These are phyloP conservation scores for Lipomyces oligophaga DNA, from an alignment of 805 yeast species.

Conservation along the genomic window DNA sequence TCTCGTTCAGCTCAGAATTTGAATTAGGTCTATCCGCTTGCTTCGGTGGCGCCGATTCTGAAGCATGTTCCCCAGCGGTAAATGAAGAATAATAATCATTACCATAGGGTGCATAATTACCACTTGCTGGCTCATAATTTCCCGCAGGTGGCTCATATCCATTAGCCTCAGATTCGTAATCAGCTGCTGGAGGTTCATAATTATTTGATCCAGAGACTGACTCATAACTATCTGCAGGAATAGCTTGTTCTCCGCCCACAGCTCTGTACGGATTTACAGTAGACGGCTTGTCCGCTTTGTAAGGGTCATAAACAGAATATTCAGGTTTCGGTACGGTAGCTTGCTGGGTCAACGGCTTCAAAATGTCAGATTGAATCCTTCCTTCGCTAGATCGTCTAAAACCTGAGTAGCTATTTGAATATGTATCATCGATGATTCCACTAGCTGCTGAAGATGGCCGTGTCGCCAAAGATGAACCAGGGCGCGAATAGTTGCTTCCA, in stretches of 20 bases:
- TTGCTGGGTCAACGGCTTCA: too few relatives aligned
- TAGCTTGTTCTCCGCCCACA: too few relatives aligned
- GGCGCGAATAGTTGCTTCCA: conserved; percentile 9
- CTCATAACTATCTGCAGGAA: too few relatives aligned
- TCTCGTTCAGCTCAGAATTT: not conserved
- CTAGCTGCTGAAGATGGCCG: conserved; percentile 9
- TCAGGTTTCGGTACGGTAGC: too few relatives aligned
- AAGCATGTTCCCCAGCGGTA: not conserved
- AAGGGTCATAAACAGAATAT: too few relatives aligned
- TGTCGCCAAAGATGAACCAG: conserved; percentile 4
- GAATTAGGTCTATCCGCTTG: not conserved
- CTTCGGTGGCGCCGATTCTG: not conserved
- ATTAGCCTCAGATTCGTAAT: conserved; percentile 1
- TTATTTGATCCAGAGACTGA: too few relatives aligned
- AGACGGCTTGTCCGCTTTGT: too few relatives aligned
- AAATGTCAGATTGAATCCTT: too few relatives aligned
- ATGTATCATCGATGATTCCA: too few relatives aligned
- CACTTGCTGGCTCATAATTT: conserved; percentile 22
- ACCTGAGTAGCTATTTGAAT: too few relatives aligned
- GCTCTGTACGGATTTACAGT: too few relatives aligned
- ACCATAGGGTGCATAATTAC: conserved; percentile 25
- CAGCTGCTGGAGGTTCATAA: not conserved
- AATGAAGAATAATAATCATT: conserved; percentile 17
- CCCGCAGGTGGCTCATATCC: conserved; percentile 22
- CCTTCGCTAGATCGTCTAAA: too few relatives aligned